These are phyloP conservation scores for Pseudocercospora eumusae DNA, from an alignment of 2,329 filamentous ascomycete genomes.

Conservation along the genomic window DNA sequence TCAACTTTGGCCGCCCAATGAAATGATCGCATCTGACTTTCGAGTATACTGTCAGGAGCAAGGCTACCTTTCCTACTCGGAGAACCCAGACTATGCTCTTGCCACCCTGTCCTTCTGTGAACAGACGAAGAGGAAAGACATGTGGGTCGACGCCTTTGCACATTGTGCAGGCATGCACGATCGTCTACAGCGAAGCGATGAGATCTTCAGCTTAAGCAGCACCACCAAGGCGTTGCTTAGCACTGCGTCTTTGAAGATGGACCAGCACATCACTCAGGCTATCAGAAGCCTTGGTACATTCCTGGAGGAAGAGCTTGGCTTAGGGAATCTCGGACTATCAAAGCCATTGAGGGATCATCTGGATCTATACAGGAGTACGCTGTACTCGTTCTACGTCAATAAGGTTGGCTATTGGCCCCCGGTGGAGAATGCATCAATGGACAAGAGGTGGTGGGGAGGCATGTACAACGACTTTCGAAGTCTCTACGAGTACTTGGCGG, in stretches of 20 bases:
- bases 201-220: slow-evolving; percentile 59
- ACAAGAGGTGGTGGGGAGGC: slow-evolving; percentile 58
- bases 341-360: slow-evolving; percentile 65
- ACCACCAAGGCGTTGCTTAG: slow-evolving; percentile 66
- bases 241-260: slow-evolving; percentile 64
- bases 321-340: slow-evolving; percentile 65
- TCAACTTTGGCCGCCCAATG: slow-evolving; percentile 46
- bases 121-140: slow-evolving; percentile 60
- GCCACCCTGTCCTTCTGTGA: slow-evolving; percentile 70
- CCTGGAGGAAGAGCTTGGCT: slow-evolving; percentile 69
- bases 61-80: slow-evolving; percentile 68
- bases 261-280: slow-evolving; percentile 61
- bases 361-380: slow-evolving; percentile 69
- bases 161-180: slow-evolving; percentile 80
- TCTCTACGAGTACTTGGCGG: slow-evolving; percentile 71
- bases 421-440: slow-evolving; percentile 53
- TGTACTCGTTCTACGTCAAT: slow-evolving; percentile 66
- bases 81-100: slow-evolving; percentile 67
- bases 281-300: slow-evolving; percentile 64
- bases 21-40: slow-evolving; percentile 44
- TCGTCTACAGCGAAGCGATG: slow-evolving; percentile 56
- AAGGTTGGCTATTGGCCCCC: slow-evolving; percentile 75
- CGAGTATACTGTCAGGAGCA: slow-evolving; percentile 66
- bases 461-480: slow-evolving; percentile 71
- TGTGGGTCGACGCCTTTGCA: slow-evolving; percentile 72